Conservation (phyloP, 257 asterid genomes). For the Paulownia fortunei region DNA sequence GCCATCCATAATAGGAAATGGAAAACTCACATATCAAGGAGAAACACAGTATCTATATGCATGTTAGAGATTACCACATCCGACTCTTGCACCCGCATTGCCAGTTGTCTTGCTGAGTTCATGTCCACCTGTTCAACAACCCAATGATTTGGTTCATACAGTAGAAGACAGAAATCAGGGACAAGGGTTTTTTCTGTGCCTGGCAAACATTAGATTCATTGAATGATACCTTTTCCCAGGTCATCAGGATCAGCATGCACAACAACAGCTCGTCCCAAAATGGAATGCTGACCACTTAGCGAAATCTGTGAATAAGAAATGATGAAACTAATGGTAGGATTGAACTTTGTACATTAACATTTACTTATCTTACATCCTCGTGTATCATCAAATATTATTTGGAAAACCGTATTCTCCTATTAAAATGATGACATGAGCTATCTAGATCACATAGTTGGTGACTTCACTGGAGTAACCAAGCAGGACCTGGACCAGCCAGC, state of each 20-base stretch:
- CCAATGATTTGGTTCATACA: slow-evolving; percentile 15
- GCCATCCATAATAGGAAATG: too few relatives aligned
- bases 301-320: slow-evolving; percentile 60
- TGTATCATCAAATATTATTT: too few relatives aligned
- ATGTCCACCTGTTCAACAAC: slow-evolving; percentile 71
- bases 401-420: neutral
- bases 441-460: neutral
- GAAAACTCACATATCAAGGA: neutral
- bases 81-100: slow-evolving; percentile 92
- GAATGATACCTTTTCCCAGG: slow-evolving; percentile 76
- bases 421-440: neutral
- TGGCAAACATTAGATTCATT: slow-evolving; percentile 5
- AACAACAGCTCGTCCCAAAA: slow-evolving; percentile 92
- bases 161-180: neutral
- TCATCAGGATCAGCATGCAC: slow-evolving; percentile 97
- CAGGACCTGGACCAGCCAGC: too few relatives aligned
- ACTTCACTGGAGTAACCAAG: neutral
- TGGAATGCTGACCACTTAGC: slow-evolving; percentile 74
- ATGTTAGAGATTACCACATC: slow-evolving; percentile 72
- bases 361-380: too few relatives aligned
- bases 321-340: neutral
- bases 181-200: neutral
- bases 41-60: neutral
- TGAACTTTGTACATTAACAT: neutral
- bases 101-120: slow-evolving; percentile 94